Evolutionary conservation across 2,329 filamentous ascomycete species (phyloP), one percentile per base, ranked within the genome.

Genomic region (Fusarium virguliforme): DNA sequence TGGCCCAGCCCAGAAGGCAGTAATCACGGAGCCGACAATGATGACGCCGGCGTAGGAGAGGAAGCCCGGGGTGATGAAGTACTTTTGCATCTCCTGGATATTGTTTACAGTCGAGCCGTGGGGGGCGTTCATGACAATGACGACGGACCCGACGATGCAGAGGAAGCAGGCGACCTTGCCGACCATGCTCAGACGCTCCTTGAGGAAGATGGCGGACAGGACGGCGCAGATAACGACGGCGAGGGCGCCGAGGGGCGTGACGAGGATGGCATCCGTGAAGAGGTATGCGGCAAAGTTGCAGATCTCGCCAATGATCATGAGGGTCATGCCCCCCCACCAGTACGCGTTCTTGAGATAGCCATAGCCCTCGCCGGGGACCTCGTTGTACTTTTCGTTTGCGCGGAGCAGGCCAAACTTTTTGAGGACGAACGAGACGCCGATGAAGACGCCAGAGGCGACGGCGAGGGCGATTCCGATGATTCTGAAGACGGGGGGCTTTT

Each of bases 271-370:
- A 81, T 98, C 96, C 69, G 96, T 96, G 76, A 98, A 98, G 62
- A 94, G 94, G 79, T 98, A 98, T 60, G 96, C 96, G 79, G 95
- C 94, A 80, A 98, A 97, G 83, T 99, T 99, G 88, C 94, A 97
- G 62, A 97, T 89, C 82, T 99, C 96, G 74, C 96, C 96, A 46
- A 98, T 76, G 75, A 98, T 97, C 96, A 99, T 98, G 65, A 98
- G 87, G 0, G 85, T 94, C 96, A 99, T 98, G 75, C 96, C 96
- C 2, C 85, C 81, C 96, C 96, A 99, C 96, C 96, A 99, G 85
- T 89, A 97, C 22, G 86, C 86, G 77, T 98, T 98, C 84, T 97
- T 97, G 75, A 99, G 89, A 80, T 98, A 99, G 68, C 95, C 95
- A 80, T 98, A 98, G 62, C 96, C 96, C 81, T 98, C 95, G 66